Evolutionary conservation across 2,329 filamentous ascomycete genomes (phyloP), one percentile per base, ranked within the genome.

Genomic region (Diaporthe sp.): DNA sequence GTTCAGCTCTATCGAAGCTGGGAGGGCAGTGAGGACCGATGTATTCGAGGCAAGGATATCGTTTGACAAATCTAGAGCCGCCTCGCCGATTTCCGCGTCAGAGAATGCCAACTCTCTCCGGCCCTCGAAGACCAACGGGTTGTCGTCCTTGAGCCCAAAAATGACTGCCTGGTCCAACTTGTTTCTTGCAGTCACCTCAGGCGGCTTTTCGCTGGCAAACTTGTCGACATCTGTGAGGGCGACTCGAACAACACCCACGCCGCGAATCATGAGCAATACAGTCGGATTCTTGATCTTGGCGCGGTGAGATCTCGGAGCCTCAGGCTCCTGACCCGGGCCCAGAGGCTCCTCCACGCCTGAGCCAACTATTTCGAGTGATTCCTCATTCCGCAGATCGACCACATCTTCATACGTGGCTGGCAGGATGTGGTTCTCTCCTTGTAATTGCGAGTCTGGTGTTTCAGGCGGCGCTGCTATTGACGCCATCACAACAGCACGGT

Each of bases 161-260:
- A 98, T 98, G 1, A 98, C 94, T 3, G 96, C 96, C 85, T 99
- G 96, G 81, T 98, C 95, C 55, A 99, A 89, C 84, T 97, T 98
- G 84, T 92, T 94, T 84, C 95, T 97, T 9, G 95, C 94, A 1
- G 94, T 96, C 22, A 98, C 90, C 78, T 87, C 85, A 1, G 91
- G 91, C 6, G 90, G 87, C 72, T 85, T 84, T 71, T 90, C 89
- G 77, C 89, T 90, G 17, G 87, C 87, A 79, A 93, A 92, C 76
- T 88, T 90, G 77, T 91, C 88, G 61, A 91, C 85, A 70, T 93
- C 90, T 10, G 88, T 88, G 28, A 90, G 88, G 25, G 90, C 86
- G 57, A 94, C 83, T 70, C 92, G 89, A 37, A 94, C 84, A 28
- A 91, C 85, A 22, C 92, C 92, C 2, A 89, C 89, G 17, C 92